Evolutionary conservation across 1,284 basidiomycete genomes (phyloP).

Genomic region (Moesziomyces parantarcticus): DNA sequence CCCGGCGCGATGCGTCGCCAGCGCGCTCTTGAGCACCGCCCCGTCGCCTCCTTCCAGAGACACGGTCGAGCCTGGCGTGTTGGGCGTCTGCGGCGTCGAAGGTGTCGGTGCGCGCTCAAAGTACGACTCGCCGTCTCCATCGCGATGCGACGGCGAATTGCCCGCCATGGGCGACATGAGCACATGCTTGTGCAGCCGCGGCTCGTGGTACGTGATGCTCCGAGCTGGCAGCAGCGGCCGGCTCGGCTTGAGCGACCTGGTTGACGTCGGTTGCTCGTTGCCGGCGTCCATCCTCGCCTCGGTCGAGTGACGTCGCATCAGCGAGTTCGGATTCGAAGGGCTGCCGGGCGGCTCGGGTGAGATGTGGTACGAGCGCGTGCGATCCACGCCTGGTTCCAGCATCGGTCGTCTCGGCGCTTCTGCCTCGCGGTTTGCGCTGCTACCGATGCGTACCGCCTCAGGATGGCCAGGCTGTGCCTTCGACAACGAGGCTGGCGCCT

Average conservation of each 20-base stretch:
- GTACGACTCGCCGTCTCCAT: conserved; percentile 41
- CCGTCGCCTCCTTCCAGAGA: conserved; percentile 71
- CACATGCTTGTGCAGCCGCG: conserved; percentile 56
- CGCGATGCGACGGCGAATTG: conserved; percentile 19
- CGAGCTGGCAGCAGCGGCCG: conserved; percentile 58
- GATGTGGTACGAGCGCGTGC: conserved; percentile 50
- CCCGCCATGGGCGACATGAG: conserved; percentile 54
- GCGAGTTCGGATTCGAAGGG: conserved; percentile 25
- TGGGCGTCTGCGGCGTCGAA: conserved; percentile 66
- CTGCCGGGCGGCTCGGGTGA: conserved; percentile 54
- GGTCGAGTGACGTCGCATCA: conserved; percentile 60
- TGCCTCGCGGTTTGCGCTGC: not conserved
- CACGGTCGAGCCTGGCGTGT: conserved; percentile 68
- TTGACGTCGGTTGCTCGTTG: conserved; percentile 12
- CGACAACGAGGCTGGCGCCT: conserved; percentile 5
- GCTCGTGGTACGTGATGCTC: conserved; percentile 65
- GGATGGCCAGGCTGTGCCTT: conserved; percentile 1
- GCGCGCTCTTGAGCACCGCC: conserved; percentile 70
- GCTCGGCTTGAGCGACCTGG: conserved; percentile 15
- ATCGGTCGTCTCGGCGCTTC: conserved; percentile 13
- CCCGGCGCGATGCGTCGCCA: conserved; percentile 34
- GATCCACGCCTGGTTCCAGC: conserved; percentile 25
- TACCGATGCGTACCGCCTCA: not conserved
- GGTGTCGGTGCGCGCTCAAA: conserved; percentile 40
- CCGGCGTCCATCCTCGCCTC: conserved; percentile 49